Base-by-base conservation (phyloP, 2,329 filamentous ascomycete species). In the Pseudogymnoascus destructans region DNA sequence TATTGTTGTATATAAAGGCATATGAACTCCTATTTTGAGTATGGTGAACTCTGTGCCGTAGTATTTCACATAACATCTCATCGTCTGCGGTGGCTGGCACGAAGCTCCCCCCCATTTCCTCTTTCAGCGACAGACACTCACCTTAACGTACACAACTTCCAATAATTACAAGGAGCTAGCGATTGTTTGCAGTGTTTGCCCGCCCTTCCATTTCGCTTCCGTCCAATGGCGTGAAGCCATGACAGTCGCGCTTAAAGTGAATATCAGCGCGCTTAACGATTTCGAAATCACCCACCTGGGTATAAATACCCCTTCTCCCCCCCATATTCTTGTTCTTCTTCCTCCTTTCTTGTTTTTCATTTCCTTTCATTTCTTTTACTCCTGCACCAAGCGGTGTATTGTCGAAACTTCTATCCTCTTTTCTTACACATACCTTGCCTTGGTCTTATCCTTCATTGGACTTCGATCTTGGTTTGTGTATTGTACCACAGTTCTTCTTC, bases 121-220 rank as follows among this genome's bases (percentile, higher is more conserved):
- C 25, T 30, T 30, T 30, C 7, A 17, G 25, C 25, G 9, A 52
- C n/a, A 30, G 46, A 30, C 25, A 30, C 46, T 30, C n/a, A 30
- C 15, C 15, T 52, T n/a, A 19, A 30, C 1, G n/a, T 2, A 8
- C n/a, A 19, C 25, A 30, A 30, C 9, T 13, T 19, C 15, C 1
- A 19, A 30, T 10, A 30, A 17, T 52, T 52, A 30, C 9, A 5
- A 30, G 25, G n/a, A 30, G 23, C 25, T 52, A 30, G 46, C 46
- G 3, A 52, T 30, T 52, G 15, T 52, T 52, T 52, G 46, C n/a
- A 52, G 23, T 52, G 46, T 30, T 52, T 52, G 46, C n/a, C 25
- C n/a, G 15, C 15, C 25, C 46, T 11, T 52, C 10, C 11, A 5
- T 49, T 25, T 25, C 13, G 21, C 42, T 49, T 49, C 46, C 11